These are phyloP conservation scores for Penicillium turbatum DNA, from an alignment of 495 filamentous ascomycete species.

Conservation along the genomic window DNA sequence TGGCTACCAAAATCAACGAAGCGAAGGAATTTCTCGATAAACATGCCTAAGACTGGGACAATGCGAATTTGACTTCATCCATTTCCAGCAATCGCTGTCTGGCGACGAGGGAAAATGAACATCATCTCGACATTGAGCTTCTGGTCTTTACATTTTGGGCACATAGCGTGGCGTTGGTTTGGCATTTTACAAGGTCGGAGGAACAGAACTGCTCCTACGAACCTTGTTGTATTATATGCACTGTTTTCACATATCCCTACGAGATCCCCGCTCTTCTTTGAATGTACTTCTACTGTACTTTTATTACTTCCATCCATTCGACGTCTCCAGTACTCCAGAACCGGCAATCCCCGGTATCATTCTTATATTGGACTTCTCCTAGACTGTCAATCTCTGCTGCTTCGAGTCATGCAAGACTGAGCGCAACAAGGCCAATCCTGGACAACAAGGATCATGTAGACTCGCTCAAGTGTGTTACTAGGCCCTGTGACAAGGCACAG, in stretches of 20 bases:
- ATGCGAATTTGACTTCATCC: not conserved
- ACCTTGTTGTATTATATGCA: conserved; percentile 25
- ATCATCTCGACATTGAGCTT: conserved; percentile 5
- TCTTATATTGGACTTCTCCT: not conserved
- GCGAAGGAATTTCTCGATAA: conserved; percentile 97
- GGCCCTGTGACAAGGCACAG: not conserved
- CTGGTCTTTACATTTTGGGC: conserved; percentile 27
- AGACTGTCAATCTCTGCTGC: conserved; percentile 13
- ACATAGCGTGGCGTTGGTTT: conserved; percentile 48
- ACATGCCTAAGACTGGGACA: conserved; percentile 23
- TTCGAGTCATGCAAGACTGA: not conserved
- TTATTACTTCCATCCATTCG: not conserved
- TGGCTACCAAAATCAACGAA: conserved; percentile 97
- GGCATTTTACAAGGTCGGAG: conserved; percentile 27
- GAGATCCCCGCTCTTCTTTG: conserved; percentile 43
- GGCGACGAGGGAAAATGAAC: not conserved
- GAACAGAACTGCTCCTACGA: conserved; percentile 5
- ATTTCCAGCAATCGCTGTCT: not conserved
- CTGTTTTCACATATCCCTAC: conserved; percentile 33
- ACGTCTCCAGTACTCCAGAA: not conserved
- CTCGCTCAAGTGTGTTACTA: not conserved
- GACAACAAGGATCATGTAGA: not conserved
- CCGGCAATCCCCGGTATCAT: not conserved
- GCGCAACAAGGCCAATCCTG: not conserved
- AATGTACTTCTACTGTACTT: conserved; percentile 22